phyloP scores from a whole-genome alignment of 78 protist species.

The Dictyostelium purpureum region DNA sequence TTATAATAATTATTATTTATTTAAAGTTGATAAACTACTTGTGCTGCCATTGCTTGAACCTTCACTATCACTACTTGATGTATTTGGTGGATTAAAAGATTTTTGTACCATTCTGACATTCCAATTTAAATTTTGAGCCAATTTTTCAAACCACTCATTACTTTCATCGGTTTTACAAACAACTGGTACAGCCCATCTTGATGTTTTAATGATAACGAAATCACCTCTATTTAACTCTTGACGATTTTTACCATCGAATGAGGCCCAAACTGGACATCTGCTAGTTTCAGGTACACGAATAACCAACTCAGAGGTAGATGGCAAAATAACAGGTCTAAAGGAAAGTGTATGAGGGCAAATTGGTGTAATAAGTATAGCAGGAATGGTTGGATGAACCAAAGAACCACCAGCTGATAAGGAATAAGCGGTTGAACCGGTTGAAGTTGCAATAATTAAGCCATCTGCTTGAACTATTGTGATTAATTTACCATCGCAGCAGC shows the following conservation, averaged over 20 bases:
- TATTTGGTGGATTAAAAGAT: neutral
- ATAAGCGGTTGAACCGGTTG: constrained; percentile 95
- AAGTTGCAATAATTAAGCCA: constrained; percentile 86
- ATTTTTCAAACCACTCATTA: constrained; percentile 81
- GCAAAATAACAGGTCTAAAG: constrained; percentile 92
- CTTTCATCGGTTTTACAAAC: constrained; percentile 69
- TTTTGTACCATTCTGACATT: constrained; percentile 74
- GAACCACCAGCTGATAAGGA: constrained; percentile 94
- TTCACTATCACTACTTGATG: neutral
- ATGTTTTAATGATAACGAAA: constrained; percentile 55
- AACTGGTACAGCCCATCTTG: constrained; percentile 82
- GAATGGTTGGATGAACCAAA: constrained; percentile 91
- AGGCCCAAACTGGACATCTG: constrained; percentile 69
- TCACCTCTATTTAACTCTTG: constrained; percentile 68
- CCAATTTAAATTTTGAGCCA: constrained; percentile 78
- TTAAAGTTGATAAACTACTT: neutral
- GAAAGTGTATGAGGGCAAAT: constrained; percentile 94
- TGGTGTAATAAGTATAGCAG: constrained; percentile 91
- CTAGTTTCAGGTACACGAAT: constrained; percentile 60
- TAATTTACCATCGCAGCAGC: constrained; percentile 77
- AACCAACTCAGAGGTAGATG: constrained; percentile 51
- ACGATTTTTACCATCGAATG: constrained; percentile 81
- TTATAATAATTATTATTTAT: too few species aligned
- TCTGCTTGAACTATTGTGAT: constrained; percentile 93
- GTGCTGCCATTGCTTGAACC: neutral